phyloP scores from a whole-genome alignment of 2,329 filamentous ascomycete genomes.

The Paecilomyces sp. region DNA sequence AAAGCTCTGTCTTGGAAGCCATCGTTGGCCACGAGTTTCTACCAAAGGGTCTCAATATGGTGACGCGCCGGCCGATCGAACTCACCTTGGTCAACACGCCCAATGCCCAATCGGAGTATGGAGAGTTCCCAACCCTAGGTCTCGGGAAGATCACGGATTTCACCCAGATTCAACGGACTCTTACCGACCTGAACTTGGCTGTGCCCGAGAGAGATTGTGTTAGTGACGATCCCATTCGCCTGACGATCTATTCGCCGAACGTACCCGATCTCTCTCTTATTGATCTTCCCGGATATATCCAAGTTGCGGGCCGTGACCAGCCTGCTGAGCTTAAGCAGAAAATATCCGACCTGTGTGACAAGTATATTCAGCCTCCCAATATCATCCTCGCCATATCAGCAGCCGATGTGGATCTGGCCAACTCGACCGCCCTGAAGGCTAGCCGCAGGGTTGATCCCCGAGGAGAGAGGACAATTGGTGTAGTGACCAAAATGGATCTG shows the following conservation, averaged over 20 bases:
- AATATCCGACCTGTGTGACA: constrained; percentile 93
- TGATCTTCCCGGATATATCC: constrained; percentile 94
- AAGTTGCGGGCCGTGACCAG: constrained; percentile 86
- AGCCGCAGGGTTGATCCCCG: constrained; percentile 88
- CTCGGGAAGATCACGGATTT: constrained; percentile 90
- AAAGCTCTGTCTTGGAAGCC: constrained; percentile 93
- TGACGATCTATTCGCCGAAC: constrained; percentile 90
- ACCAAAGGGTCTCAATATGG: constrained; percentile 98
- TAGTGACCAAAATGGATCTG: constrained; percentile 99
- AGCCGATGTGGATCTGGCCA: constrained; percentile 92
- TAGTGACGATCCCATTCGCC: constrained; percentile 91
- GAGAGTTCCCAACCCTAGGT: constrained; percentile 89
- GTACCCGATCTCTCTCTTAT: constrained; percentile 94
- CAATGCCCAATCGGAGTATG: constrained; percentile 78
- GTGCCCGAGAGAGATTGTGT: constrained; percentile 89
- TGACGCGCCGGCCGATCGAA: constrained; percentile 91
- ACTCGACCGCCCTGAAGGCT: constrained; percentile 85
- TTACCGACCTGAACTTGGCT: constrained; percentile 90
- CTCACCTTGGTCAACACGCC: constrained; percentile 94
- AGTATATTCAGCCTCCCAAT: constrained; percentile 94
- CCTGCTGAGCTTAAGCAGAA: constrained; percentile 88
- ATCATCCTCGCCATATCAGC: constrained; percentile 96
- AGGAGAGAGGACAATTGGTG: constrained; percentile 92
- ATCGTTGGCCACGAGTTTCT: constrained; percentile 97
- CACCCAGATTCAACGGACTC: constrained; percentile 69